phyloP scores from a whole-genome alignment of 192 early-diverging fungal species.

The Rhizophagus sp. region DNA sequence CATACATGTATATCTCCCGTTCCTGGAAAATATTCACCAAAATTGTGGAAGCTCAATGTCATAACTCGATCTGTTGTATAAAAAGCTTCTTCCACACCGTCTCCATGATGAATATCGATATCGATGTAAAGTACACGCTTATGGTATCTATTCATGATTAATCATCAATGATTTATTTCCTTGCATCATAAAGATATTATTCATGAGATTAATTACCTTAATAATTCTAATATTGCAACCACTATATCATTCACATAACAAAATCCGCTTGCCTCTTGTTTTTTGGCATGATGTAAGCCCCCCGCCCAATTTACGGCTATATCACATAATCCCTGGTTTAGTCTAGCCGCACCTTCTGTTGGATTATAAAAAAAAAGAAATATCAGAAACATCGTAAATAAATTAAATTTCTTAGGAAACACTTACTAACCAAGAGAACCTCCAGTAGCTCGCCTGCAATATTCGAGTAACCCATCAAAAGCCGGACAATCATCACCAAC shows the following conservation, averaged over 20 bases:
- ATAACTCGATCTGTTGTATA: constrained; percentile 99
- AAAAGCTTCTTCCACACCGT: constrained; percentile 99
- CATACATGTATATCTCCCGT: constrained; percentile 89
- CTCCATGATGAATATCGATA: constrained; percentile 98
- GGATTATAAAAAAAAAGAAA: neutral
- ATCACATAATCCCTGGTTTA: constrained; percentile 80
- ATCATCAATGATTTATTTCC: constrained; percentile 9
- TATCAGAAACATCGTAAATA: neutral
- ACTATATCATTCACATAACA: constrained; percentile 99
- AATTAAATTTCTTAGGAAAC: neutral
- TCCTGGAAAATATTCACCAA: constrained; percentile 98
- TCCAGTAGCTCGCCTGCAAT: constrained; percentile 87
- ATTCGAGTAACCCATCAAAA: constrained; percentile 95
- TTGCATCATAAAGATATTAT: neutral
- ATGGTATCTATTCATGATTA: constrained; percentile 54
- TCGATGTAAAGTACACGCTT: constrained; percentile 96
- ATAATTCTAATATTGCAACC: constrained; percentile 85
- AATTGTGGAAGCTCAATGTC: constrained; percentile 99
- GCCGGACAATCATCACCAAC: constrained; percentile 94
- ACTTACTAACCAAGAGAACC: constrained; percentile 77
- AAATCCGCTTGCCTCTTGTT: constrained; percentile 93
- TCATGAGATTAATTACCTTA: constrained; percentile 50
- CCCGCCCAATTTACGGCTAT: constrained; percentile 97
- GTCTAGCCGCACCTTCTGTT: constrained; percentile 78
- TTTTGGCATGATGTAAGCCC: constrained; percentile 97